These are phyloP conservation scores for Mycena alexandri DNA, from an alignment of 768 basidiomycete species.

Conservation along the genomic window DNA sequence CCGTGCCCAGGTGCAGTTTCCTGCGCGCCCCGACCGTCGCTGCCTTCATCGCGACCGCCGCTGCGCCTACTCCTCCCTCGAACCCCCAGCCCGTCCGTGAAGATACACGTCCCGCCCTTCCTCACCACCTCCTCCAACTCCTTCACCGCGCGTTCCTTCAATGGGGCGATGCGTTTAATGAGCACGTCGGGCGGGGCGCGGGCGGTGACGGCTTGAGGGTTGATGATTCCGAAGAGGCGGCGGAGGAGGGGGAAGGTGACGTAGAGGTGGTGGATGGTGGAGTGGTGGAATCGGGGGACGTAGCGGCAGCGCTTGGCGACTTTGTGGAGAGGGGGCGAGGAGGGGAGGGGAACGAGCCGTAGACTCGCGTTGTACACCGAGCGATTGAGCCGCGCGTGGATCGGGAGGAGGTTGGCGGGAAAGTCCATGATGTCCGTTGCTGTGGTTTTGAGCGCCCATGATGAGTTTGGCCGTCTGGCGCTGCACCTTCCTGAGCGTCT, in stretches of 20 bases:
- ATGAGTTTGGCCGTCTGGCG: no score
- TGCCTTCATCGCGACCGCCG: conserved; percentile 20
- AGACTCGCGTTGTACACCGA: no score
- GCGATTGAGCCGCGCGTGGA: no score
- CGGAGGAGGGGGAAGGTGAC: not conserved
- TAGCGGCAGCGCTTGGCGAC: no score
- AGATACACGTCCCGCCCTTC: conserved; percentile 14
- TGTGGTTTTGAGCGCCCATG: no score
- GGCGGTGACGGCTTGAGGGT: not conserved
- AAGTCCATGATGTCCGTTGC: no score
- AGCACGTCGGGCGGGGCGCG: not conserved
- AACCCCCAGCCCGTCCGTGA: conserved; percentile 34
- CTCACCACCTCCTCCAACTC: not conserved
- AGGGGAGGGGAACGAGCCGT: no score
- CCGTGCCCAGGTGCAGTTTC: conserved; percentile 9
- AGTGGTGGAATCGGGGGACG: no score
- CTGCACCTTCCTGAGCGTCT: no score
- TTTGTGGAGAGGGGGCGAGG: no score
- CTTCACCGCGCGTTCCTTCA: not conserved
- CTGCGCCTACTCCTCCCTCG: not conserved
- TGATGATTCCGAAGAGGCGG: not conserved
- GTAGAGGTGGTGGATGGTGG: no score
- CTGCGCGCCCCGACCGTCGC: conserved; percentile 23
- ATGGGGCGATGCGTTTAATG: not conserved
- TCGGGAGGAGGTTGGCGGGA: no score